Evolutionary conservation across 768 basidiomycete genomes (phyloP), one percentile per base, ranked within the genome.

Genomic region (Tulasnella sp.): DNA sequence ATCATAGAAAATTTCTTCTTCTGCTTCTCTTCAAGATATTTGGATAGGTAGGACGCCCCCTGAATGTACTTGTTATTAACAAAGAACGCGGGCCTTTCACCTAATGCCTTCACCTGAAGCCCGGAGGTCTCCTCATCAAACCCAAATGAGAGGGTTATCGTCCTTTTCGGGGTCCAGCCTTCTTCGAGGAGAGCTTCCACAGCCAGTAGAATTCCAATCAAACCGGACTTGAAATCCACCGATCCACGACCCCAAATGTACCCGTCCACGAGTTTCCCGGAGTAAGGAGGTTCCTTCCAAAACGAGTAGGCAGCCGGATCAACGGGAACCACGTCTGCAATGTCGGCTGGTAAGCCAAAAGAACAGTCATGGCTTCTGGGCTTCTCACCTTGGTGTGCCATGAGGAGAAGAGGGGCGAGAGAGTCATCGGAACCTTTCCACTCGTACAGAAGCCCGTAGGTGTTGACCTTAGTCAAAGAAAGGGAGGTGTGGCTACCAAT

Each of bases 71-170:
- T 4, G 28, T 54, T 24, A 28, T 9, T 24, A 72, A n/a, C 1
- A 20, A 48, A 20, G 34, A 8, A n/a, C 3, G n/a, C 9, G 14
- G 42, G 28, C 44, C 76, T 75, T 75, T 75, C 79, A n/a, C 80
- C 1, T 40, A 22, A 81, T 78, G 77, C 31, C 76, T 81, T 81
- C 86, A 89, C 90, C 82, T 88, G 85, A 46, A 78, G 76, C 58
- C 92, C 92, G 78, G 88, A 87, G 79, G 89, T 87, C 86, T 94
- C 94, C 84, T 95, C 94, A 82, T 95, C 94, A 82, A 94, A 95
- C 1, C 94, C 92, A 81, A 90, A 93, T 4, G 91, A 87, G 80
- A 92, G 87, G 0, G 92, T 89, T 31, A 92, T 85, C 0, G 89
- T 91, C 72, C 94, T 88, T 3, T 87, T 87, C 22, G 95, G 95